phyloP scores from a whole-genome alignment of 768 basidiomycete species.

The Lepiota brunneoincarnata region DNA sequence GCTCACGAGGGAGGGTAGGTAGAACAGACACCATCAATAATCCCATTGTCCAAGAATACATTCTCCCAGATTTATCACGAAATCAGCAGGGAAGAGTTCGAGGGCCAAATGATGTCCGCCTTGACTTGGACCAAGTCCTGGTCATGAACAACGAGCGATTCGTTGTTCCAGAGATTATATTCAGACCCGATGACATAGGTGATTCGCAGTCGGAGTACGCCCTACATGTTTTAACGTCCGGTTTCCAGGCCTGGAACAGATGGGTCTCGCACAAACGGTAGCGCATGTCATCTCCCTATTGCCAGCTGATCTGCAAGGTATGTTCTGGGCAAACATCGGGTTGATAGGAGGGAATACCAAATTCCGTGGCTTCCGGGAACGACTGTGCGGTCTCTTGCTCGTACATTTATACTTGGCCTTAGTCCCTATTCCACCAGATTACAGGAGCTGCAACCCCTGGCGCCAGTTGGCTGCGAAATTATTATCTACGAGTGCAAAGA shows the following conservation, averaged over 20 bases:
- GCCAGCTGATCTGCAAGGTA: constrained; percentile 78
- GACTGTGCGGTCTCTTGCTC: constrained; percentile 59
- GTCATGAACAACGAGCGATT: constrained; percentile 92
- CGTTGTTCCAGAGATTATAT: constrained; percentile 88
- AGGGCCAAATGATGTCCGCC: constrained; percentile 46
- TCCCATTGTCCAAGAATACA: constrained; percentile 80
- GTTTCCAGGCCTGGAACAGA: constrained; percentile 67
- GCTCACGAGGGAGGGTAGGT: constrained; percentile 16
- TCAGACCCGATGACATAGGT: constrained; percentile 90
- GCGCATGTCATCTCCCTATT: constrained; percentile 73
- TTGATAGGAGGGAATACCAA: constrained; percentile 82
- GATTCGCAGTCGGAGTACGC: constrained; percentile 19
- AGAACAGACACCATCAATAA: constrained; percentile 59
- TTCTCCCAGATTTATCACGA: constrained; percentile 83
- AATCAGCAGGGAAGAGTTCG: constrained; percentile 61
- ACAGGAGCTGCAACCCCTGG: constrained; percentile 72
- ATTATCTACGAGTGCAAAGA: constrained; percentile 67
- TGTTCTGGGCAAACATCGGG: constrained; percentile 96
- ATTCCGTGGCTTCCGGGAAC: constrained; percentile 67
- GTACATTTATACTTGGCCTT: neutral
- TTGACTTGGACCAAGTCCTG: constrained; percentile 66
- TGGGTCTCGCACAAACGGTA: constrained; percentile 75
- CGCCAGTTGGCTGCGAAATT: constrained; percentile 80
- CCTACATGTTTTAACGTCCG: neutral
- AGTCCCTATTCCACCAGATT: constrained; percentile 42